Conservation (phyloP, 345 rosid species). For the Syzygium jambos region DNA sequence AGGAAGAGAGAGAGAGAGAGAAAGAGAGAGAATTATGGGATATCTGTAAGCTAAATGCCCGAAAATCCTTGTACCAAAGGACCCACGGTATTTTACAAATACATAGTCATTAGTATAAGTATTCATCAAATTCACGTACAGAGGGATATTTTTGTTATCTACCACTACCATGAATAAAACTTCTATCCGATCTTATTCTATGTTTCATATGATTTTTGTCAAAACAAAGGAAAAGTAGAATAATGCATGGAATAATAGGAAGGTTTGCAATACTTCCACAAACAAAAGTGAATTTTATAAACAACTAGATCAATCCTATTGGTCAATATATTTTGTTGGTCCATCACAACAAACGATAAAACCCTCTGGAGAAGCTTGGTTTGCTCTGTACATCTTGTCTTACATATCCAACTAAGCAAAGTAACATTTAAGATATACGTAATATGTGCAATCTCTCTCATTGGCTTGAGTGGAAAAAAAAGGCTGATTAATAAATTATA, state of each 20-base stretch:
- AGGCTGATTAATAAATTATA: neutral
- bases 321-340: neutral
- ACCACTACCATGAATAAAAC: neutral
- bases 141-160: neutral
- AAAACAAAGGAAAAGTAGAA: neutral
- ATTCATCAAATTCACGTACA: neutral
- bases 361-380: neutral
- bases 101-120: neutral
- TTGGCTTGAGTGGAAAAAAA: neutral
- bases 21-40: neutral
- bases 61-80: neutral
- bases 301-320: neutral
- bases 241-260: neutral
- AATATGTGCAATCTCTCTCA: neutral
- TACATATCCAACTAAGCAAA: neutral
- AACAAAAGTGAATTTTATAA: neutral
- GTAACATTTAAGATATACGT: neutral
- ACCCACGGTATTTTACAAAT: neutral
- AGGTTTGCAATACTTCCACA: neutral
- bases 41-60: neutral
- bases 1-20: neutral
- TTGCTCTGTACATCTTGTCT: neutral
- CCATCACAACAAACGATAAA: neutral
- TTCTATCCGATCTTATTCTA: neutral
- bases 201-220: neutral